These are phyloP conservation scores for Gomphus sp. DNA, from an alignment of 1,284 basidiomycete species.

Conservation along the genomic window DNA sequence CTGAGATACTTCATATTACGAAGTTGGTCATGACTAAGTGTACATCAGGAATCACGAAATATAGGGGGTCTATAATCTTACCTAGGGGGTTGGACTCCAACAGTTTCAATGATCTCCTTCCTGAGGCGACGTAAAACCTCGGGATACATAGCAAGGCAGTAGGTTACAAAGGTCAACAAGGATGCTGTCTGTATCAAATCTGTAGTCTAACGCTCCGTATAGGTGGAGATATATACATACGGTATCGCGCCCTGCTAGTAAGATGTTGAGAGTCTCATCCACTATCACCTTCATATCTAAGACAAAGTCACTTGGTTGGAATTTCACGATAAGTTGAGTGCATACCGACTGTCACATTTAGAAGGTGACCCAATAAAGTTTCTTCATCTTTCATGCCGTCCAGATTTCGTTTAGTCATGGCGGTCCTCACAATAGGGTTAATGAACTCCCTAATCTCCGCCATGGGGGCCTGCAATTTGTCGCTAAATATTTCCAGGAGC, in stretches of 20 bases:
- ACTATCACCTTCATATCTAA: constrained; percentile 5
- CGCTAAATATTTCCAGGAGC: constrained; percentile 35
- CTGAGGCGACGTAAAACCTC: constrained; percentile 15
- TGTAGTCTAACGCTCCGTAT: neutral
- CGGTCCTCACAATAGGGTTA: constrained; percentile 49
- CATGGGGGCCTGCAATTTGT: constrained; percentile 36
- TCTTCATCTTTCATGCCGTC: constrained; percentile 40
- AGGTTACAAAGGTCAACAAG: constrained; percentile 22
- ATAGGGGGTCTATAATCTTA: constrained; percentile 19
- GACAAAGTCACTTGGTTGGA: neutral
- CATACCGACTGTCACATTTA: constrained; percentile 53
- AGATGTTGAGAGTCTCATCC: constrained; percentile 28
- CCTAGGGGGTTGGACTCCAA: constrained; percentile 13
- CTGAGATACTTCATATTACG: constrained; percentile 39
- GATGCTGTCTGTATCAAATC: constrained; percentile 24
- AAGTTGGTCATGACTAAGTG: constrained; percentile 26
- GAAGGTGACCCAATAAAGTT: constrained; percentile 58
- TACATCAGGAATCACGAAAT: constrained; percentile 17
- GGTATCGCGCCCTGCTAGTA: constrained; percentile 67
- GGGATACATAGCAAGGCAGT: constrained; percentile 23
- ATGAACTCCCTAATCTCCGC: constrained; percentile 42
- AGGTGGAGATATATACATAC: constrained; percentile 26
- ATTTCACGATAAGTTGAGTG: neutral
- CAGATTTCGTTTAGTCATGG: constrained; percentile 36
- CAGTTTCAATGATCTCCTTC: constrained; percentile 13